Evolutionary conservation across 2,329 filamentous ascomycete genomes (phyloP).

Genomic region (Trichoderma pleuroti): DNA sequence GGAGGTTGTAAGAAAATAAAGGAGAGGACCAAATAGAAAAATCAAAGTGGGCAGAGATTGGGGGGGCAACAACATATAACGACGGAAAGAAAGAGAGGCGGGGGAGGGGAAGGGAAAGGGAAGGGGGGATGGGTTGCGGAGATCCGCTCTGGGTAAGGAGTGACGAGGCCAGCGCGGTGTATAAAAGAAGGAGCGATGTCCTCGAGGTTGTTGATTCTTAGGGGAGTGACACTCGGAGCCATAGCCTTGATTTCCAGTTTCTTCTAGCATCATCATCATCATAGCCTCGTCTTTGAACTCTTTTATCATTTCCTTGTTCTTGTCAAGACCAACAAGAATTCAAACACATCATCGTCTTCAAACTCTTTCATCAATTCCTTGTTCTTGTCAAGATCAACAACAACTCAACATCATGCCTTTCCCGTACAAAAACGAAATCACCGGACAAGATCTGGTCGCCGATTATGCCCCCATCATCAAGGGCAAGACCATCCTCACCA

Average conservation of each 20-base stretch:
- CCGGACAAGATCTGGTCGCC: constrained; percentile 27
- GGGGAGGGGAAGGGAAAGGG: not conserved
- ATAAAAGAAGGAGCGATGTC: not conserved
- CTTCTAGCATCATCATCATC: too few species aligned
- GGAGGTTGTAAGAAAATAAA: not conserved
- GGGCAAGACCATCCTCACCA: constrained; percentile 40
- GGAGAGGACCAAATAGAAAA: not conserved
- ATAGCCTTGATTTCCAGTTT: not conserved
- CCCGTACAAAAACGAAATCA: not conserved
- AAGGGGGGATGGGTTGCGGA: not conserved
- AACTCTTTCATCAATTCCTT: not conserved
- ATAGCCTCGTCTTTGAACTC: too few species aligned
- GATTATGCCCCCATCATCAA: constrained; percentile 33
- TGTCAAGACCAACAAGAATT: too few species aligned
- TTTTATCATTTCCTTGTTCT: too few species aligned
- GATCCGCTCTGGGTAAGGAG: not conserved
- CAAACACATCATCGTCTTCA: too few species aligned
- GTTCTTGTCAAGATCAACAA: not conserved
- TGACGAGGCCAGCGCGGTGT: not conserved
- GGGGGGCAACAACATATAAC: not conserved
- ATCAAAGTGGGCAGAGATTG: not conserved
- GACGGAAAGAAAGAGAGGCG: not conserved
- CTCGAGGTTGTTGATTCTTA: not conserved
- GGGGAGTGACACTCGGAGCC: not conserved
- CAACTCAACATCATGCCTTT: constrained; percentile 10